phyloP scores from a whole-genome alignment of 1,284 basidiomycete genomes.

The Flammula alnicola region DNA sequence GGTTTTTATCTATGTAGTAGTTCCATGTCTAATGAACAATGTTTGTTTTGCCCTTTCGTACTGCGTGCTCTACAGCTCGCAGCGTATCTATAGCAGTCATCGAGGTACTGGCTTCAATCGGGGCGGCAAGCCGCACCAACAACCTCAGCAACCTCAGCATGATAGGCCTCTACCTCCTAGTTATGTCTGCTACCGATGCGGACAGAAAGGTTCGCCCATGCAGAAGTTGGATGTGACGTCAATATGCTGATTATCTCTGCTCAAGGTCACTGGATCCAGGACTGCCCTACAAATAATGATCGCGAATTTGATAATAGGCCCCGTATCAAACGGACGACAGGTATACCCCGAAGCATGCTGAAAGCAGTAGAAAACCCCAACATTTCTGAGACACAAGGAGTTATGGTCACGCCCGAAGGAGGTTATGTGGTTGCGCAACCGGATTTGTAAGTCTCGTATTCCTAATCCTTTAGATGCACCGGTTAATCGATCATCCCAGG shows the following conservation, averaged over 20 bases:
- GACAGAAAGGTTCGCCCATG: conserved; percentile 85
- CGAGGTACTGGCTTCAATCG: conserved; percentile 64
- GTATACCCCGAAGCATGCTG: conserved; percentile 96
- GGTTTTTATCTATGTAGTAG: conserved; percentile 66
- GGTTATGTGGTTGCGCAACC: conserved; percentile 95
- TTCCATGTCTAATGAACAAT: conserved; percentile 65
- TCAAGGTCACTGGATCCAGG: conserved; percentile 98
- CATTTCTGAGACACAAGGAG: conserved; percentile 76
- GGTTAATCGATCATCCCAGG: conserved; percentile 42
- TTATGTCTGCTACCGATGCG: conserved; percentile 99
- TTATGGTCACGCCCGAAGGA: conserved; percentile 97
- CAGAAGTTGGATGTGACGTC: background rate
- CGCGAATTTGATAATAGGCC: conserved; percentile 94
- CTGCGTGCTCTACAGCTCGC: conserved; percentile 58
- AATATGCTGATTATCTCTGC: conserved; percentile 18
- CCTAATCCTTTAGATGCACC: conserved; percentile 5
- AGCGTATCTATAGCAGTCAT: conserved; percentile 68
- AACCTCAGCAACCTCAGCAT: conserved; percentile 48
- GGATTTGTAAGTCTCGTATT: conserved; percentile 70
- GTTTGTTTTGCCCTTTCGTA: conserved; percentile 41
- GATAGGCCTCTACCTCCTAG: conserved; percentile 85
- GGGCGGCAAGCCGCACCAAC: conserved; percentile 65
- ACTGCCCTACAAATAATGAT: conserved; percentile 97
- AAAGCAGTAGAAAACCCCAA: conserved; percentile 92
- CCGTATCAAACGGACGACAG: conserved; percentile 96